Conservation (phyloP, 1,284 basidiomycete genomes). For the Sporisorium sorghi region DNA sequence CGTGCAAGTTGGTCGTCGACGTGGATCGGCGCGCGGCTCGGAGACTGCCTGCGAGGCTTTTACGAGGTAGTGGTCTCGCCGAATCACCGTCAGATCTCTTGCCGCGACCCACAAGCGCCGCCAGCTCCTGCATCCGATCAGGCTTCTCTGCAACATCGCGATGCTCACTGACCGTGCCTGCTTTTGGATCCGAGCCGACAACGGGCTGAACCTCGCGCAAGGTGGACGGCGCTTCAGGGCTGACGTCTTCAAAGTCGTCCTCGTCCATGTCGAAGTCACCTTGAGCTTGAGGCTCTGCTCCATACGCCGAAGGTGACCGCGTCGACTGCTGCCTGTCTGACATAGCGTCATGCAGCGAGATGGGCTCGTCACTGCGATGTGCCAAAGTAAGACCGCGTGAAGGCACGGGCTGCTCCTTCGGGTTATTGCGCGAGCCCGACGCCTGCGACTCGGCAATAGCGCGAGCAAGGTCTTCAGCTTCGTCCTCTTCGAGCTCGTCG, state of each 20-base stretch:
- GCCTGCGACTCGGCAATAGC: slow-evolving; percentile 52
- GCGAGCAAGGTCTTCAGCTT: slow-evolving; percentile 55
- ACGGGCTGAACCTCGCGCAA: slow-evolving; percentile 21
- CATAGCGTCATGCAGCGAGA: slow-evolving; percentile 44
- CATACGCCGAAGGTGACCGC: not conserved
- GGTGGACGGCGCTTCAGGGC: slow-evolving; percentile 15
- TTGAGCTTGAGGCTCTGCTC: not conserved
- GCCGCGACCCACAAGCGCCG: slow-evolving; percentile 31
- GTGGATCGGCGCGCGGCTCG: slow-evolving; percentile 39
- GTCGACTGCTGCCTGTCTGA: slow-evolving; percentile 1
- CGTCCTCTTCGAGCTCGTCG: slow-evolving; percentile 51
- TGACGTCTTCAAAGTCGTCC: slow-evolving; percentile 46
- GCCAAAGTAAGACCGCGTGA: slow-evolving; percentile 29
- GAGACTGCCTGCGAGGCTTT: slow-evolving; percentile 42
- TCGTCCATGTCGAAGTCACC: slow-evolving; percentile 29
- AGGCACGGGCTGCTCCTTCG: not conserved
- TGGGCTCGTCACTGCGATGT: slow-evolving; percentile 32
- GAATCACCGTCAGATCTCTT: not conserved
- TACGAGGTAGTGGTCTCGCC: slow-evolving; percentile 33
- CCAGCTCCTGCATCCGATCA: slow-evolving; percentile 47
- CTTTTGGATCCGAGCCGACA: not conserved
- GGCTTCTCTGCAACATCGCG: not conserved
- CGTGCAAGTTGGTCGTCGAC: slow-evolving; percentile 19
- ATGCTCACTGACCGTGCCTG: not conserved
- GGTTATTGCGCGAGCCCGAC: not conserved